Evolutionary conservation across 768 basidiomycete genomes (phyloP), one percentile per base, ranked within the genome.

Genomic region (Rossbeevera mucosa): DNA sequence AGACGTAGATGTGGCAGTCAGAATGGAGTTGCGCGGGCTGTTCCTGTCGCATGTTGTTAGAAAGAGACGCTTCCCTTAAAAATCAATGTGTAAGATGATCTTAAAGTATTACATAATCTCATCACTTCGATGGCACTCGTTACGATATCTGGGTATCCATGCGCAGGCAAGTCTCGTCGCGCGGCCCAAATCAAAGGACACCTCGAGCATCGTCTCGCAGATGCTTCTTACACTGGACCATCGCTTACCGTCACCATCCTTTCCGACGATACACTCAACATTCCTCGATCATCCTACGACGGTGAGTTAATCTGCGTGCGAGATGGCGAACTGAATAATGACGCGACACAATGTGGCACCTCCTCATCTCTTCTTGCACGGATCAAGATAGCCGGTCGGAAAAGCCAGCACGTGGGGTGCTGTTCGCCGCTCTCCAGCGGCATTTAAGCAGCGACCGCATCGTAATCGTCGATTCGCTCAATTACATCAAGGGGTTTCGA

Each of bases 401-500:
- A 72, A 99, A 97, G 67, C 83, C 89, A 12, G 92, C 92, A 0
- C 79, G 96, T 25, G 91, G 80, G 5, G 76, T 87, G 11, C 76
- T 95, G 20, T 92, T 95, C 67, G 83, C 93, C 1, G 82, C 90
- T 1, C 74, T 94, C 47, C 91, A 87, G 59, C 78, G 96, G 12
- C 76, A 80, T 29, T 76, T 99, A 57, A 76, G 79, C 21, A 67
- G 71, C 30, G 83, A 90, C 61, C 88, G 82, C 0, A 82, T 97
- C 61, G 77, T 96, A 52, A 88, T 99, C 59, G 79, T 94, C 55
- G 96, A 99, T 64, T 82, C 86, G 13, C 79, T 89, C 59, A 98
- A 98, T 65, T 97, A 99, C 71, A 98, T 98, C 78, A 98, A 99
- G 67, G 95, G 95, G 11, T 96, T 93, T 66, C 84, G 96, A 26